phyloP scores from a whole-genome alignment of 2,329 filamentous ascomycete genomes.

The Sporothrix euskadiensis region DNA sequence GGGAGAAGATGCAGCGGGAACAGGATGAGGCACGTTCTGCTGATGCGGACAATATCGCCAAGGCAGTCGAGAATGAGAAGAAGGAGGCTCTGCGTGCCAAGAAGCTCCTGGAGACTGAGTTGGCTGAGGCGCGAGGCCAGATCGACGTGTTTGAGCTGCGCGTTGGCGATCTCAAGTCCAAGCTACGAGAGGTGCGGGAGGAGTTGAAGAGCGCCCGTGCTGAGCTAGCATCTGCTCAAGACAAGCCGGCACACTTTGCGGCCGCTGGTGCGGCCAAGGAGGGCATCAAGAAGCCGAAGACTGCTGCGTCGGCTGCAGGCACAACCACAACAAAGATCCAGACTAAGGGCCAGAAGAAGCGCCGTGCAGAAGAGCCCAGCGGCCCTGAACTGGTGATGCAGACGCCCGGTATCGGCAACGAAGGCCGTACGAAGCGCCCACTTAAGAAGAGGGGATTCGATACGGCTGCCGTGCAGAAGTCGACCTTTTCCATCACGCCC shows the following conservation, averaged over 20 bases:
- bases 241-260: constrained; percentile 42
- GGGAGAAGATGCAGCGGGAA: constrained; percentile 42
- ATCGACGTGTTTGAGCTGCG: constrained; percentile 69
- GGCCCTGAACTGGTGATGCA: constrained; percentile 52
- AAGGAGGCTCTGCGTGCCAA: constrained; percentile 50
- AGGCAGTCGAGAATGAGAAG: constrained; percentile 44
- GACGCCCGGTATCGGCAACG: constrained; percentile 43
- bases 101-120: constrained; percentile 53
- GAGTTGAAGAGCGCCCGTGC: constrained; percentile 66
- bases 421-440: constrained; percentile 40
- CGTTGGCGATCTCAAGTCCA: constrained; percentile 67
- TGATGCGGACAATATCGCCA: constrained; percentile 39
- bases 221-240: constrained; percentile 41
- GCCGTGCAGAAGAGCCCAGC: constrained; percentile 48
- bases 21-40: constrained; percentile 34
- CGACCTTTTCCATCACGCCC: constrained; percentile 88
- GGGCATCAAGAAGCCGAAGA: constrained; percentile 33
- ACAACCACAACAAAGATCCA: constrained; percentile 34
- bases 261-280: constrained; percentile 21
- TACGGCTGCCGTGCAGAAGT: constrained; percentile 76
- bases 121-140: constrained; percentile 62
- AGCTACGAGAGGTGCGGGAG: constrained; percentile 68
- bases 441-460: constrained; percentile 60
- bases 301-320: constrained; percentile 37
- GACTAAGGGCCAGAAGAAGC: constrained; percentile 47